These are phyloP conservation scores for Hypoxylon sp. DNA, from an alignment of 2,329 filamentous ascomycete genomes.

Conservation along the genomic window DNA sequence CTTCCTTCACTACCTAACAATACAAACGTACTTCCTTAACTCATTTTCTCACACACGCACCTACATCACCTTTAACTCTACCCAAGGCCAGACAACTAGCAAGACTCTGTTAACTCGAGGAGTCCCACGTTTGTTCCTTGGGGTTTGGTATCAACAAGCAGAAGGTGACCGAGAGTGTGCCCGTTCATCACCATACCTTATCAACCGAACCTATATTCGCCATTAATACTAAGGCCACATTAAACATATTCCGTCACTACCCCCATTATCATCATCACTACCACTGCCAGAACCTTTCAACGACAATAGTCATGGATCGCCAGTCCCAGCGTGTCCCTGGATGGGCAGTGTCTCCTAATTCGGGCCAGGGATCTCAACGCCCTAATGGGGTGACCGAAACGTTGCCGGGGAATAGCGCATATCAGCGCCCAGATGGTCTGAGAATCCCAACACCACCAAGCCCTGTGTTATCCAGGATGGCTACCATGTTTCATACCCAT, in stretches of 20 bases:
- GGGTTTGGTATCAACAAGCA: background rate
- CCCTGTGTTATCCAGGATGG: background rate
- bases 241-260: background rate
- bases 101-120: background rate
- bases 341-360: background rate
- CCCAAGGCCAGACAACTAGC: background rate
- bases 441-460: background rate
- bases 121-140: background rate
- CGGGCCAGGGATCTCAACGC: too few relatives aligned
- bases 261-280: background rate
- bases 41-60: background rate
- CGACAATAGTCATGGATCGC: background rate
- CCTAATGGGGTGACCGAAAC: too few relatives aligned
- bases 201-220: background rate
- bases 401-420: background rate
- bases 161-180: background rate
- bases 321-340: background rate
- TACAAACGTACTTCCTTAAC: background rate
- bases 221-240: background rate
- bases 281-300: background rate
- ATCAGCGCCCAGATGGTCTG: background rate
- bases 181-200: background rate
- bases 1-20: background rate
- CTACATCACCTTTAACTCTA: background rate
- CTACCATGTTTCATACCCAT: background rate